Evolutionary conservation across 345 rosid species (phyloP).

Genomic region (Camelina laxa): DNA sequence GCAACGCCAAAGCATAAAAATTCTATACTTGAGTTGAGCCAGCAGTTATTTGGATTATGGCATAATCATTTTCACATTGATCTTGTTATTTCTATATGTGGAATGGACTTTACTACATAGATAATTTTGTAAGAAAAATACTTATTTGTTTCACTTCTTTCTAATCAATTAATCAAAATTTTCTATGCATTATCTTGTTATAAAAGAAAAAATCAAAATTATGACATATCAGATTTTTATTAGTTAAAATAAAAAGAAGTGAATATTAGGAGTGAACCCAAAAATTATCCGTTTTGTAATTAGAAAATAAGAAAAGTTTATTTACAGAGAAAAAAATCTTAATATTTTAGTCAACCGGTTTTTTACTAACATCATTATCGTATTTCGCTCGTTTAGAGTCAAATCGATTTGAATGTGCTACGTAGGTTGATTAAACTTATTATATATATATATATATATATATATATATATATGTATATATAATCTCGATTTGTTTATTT

Average conservation of each 20-base stretch:
- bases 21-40: conserved; percentile 18
- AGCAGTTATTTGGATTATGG: conserved; percentile 38
- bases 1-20: conserved; percentile 8
- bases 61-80: conserved; percentile 37
- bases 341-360: too few species aligned
- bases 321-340: not conserved
- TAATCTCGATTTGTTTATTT: not conserved
- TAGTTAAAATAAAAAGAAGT: too few species aligned
- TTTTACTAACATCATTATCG: not conserved
- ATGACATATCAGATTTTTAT: too few species aligned
- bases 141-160: too few species aligned
- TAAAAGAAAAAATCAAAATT: too few species aligned
- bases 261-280: too few species aligned
- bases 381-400: not conserved
- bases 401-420: not conserved
- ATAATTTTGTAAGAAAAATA: too few species aligned
- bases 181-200: too few species aligned
- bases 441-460: too few species aligned
- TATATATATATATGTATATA: too few species aligned
- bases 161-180: too few species aligned
- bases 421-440: not conserved
- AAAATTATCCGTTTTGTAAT: too few species aligned
- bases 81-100: conserved; percentile 16
- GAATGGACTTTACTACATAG: not conserved
- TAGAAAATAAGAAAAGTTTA: not conserved